These are phyloP conservation scores for Luzula sylvatica DNA, from an alignment of 176 grass and related monocot species.

Conservation along the genomic window DNA sequence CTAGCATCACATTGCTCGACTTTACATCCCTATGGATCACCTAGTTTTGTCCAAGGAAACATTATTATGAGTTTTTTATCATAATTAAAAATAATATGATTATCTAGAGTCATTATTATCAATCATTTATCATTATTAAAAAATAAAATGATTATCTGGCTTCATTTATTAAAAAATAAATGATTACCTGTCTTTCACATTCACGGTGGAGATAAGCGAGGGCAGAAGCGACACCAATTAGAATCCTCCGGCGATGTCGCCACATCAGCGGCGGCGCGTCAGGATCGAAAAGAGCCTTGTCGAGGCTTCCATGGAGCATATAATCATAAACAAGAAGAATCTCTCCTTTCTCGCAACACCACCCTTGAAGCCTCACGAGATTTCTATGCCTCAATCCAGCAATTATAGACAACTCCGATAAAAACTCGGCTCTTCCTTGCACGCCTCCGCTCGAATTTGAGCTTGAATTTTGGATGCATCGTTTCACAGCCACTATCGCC, in stretches of 20 bases:
- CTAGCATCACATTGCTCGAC: conserved; percentile 97
- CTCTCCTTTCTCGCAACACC: conserved; percentile 93
- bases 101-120: conserved; percentile 3
- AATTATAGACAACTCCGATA: conserved; percentile 92
- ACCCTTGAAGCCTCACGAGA: conserved; percentile 73
- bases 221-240: conserved; percentile 70
- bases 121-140: too few species aligned
- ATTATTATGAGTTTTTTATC: too few species aligned
- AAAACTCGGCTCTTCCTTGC: conserved; percentile 69
- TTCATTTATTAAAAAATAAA: too few species aligned
- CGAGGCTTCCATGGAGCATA: conserved; percentile 96
- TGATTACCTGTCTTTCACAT: conserved; percentile 50
- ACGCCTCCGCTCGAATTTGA: conserved; percentile 6
- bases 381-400: conserved; percentile 91
- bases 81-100: not conserved
- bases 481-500: conserved; percentile 90
- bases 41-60: too few species aligned
- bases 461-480: conserved; percentile 46
- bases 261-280: conserved; percentile 38
- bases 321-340: conserved; percentile 94
- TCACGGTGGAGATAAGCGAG: conserved; percentile 91
- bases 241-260: conserved; percentile 55
- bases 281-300: conserved; percentile 55
- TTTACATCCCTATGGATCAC: conserved; percentile 99
- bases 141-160: too few species aligned